phyloP scores from a whole-genome alignment of 2,329 filamentous ascomycete genomes.

The Colletotrichum tropicicola region DNA sequence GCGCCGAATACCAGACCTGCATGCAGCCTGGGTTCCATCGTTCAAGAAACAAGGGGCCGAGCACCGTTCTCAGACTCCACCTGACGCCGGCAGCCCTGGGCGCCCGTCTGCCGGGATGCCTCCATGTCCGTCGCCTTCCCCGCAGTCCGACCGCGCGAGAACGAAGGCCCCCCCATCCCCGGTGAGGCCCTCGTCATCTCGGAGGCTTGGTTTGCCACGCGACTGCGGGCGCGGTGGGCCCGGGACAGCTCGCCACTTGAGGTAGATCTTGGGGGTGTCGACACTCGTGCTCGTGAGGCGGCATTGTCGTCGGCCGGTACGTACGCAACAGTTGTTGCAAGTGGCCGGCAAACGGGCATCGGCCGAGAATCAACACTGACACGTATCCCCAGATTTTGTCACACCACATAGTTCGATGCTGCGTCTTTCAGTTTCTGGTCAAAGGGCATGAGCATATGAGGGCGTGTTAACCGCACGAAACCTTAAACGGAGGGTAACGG shows the following conservation, averaged over 20 bases:
- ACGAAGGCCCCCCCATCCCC: neutral
- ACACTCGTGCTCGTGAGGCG: neutral
- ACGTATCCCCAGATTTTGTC: neutral
- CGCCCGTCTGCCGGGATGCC: conserved; percentile 7
- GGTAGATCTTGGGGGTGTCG: no score
- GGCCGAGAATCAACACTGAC: neutral
- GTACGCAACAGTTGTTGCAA: neutral
- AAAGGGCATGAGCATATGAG: conserved; percentile 10
- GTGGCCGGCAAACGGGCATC: neutral
- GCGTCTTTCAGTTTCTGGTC: conserved; percentile 18
- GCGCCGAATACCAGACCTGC: neutral
- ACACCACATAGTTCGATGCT: neutral
- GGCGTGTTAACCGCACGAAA: neutral
- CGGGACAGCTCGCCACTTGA: neutral
- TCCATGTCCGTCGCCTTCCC: conserved; percentile 13
- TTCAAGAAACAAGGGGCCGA: conserved; percentile 13
- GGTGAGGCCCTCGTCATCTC: neutral
- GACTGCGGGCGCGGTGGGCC: neutral
- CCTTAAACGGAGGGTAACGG: conserved; percentile 7
- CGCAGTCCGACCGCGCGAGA: conserved; percentile 9
- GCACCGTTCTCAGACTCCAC: conserved; percentile 9
- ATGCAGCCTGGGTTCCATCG: no score
- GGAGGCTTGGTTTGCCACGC: conserved; percentile 1
- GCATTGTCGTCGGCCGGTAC: no score
- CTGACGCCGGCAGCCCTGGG: conserved; percentile 13